Conservation (phyloP, 495 filamentous ascomycete genomes). For the Penicillium turbatum region DNA sequence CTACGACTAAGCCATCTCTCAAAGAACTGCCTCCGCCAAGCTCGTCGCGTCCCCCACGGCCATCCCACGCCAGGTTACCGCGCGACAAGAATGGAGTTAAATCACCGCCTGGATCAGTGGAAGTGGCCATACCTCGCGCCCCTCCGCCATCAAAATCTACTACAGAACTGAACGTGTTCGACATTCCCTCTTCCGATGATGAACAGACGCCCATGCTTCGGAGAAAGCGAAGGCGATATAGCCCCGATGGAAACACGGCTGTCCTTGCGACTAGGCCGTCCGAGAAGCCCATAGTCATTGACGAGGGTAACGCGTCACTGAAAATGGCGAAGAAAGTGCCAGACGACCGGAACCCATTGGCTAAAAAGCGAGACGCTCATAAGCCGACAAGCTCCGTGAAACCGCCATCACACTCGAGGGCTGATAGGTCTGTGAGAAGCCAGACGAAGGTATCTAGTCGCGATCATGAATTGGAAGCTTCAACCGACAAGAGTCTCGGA, state of each 20-base stretch:
- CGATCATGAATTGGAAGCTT: background rate
- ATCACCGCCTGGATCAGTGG: background rate
- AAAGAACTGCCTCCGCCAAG: background rate
- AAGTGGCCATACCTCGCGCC: background rate
- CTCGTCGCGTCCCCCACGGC: slow-evolving; percentile 1
- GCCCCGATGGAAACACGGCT: background rate
- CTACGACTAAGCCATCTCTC: background rate
- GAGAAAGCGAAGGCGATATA: slow-evolving; percentile 19
- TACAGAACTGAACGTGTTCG: slow-evolving; percentile 22
- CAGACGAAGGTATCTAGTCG: background rate
- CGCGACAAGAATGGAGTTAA: slow-evolving; percentile 5
- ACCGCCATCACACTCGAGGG: background rate
- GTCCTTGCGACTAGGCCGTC: background rate
- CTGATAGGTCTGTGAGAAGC: background rate
- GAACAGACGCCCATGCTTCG: slow-evolving; percentile 12
- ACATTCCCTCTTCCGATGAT: slow-evolving; percentile 40
- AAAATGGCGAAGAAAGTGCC: background rate
- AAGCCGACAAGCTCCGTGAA: background rate
- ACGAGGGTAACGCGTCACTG: background rate
- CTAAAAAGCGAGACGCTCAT: background rate
- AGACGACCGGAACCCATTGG: background rate
- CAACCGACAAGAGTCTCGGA: background rate
- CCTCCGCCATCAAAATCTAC: background rate
- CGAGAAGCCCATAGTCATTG: background rate
- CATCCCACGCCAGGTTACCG: background rate